Base-by-base conservation (phyloP, 352 stramenopile genomes). In the Globisporangium spinosum region DNA sequence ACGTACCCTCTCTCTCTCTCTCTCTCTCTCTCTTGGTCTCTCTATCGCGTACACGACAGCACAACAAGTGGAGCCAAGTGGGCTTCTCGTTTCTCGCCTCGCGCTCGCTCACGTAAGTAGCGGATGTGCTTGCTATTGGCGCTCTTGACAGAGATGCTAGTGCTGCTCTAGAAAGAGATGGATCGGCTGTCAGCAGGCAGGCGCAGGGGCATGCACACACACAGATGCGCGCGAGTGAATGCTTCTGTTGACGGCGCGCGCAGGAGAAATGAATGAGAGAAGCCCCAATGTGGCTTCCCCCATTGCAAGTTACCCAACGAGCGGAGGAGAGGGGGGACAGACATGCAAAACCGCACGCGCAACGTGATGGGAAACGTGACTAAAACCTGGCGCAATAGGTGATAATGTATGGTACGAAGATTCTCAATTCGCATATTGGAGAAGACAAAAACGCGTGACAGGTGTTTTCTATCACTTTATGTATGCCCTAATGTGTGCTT, bases 181-280 rank as follows among this genome's bases (percentile, higher is more conserved):
- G 53, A n/a, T 25, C 3, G 3, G 15, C 25, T 58, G 53, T 58
- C 29, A 23, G 10, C 25, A 25, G 8, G 22, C 25, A 6, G 23
- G 9, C 7, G 20, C 9, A 47, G 56, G 56, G 22, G 15, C 20
- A 59, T 32, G 54, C 20, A 32, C 17, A 20, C 54, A 49, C 27
- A 23, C 29, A 47, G 13, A 8, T n/a, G 27, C 55, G 23, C 15
- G 32, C 56, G 27, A 15, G 23, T n/a, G 29, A 47, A 49, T 38
- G 32, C 3, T 47, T 45, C 32, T 62, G 32, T 62, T 20, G 56
- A 29, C 27, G 56, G 56, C 56, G 56, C 32, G 29, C 55, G 56
- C 32, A 62, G 56, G 56, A 62, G 49, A 56, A 49, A 49, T 62
- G 56, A 49, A 49, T 49, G 56, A 49, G 56, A 35, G 56, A 62